These are phyloP conservation scores for Arachis stenosperma DNA, from an alignment of 306 rosid genomes.

Conservation along the genomic window DNA sequence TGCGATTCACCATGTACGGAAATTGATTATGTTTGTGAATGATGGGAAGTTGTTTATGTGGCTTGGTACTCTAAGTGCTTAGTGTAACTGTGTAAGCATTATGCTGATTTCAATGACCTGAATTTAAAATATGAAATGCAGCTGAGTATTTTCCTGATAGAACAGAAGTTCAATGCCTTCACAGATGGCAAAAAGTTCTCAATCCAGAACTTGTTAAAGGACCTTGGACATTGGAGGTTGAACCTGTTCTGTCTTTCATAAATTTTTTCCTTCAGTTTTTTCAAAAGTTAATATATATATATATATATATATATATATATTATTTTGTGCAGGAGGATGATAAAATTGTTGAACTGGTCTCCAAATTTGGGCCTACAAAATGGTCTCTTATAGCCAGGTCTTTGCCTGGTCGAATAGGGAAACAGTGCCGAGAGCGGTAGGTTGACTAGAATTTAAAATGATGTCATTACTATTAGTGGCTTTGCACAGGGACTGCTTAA, in stretches of 20 bases:
- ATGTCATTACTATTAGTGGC: conserved; percentile 17
- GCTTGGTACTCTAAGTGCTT: conserved; percentile 17
- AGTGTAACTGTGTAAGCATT: conserved; percentile 5
- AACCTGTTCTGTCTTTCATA: conserved; percentile 21
- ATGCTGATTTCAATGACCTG: conserved; percentile 34
- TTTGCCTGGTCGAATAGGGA: conserved; percentile 97
- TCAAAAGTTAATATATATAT: conserved; percentile 28
- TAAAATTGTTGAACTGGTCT: conserved; percentile 80
- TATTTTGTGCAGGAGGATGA: conserved; percentile 79
- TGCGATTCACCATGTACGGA: conserved; percentile 1
- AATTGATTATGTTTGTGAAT: conserved; percentile 12
- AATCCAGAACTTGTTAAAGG: conserved; percentile 99
- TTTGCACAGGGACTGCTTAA: conserved; percentile 23
- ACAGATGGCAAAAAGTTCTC: conserved; percentile 99
- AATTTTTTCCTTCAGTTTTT: conserved; percentile 20
- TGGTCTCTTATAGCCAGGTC: conserved; percentile 98
- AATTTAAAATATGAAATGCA: conserved; percentile 56
- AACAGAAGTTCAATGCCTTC: conserved; percentile 98
- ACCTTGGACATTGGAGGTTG: conserved; percentile 97
- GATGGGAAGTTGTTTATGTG: conserved; percentile 23
- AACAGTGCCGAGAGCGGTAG: conserved; percentile 97
- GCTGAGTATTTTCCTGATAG: conserved; percentile 91
- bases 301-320: too few species aligned
- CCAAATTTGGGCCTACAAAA: conserved; percentile 83
- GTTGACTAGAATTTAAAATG: conserved; percentile 29